Evolutionary conservation across 441 rosid species (phyloP).

Genomic region (Adansonia madagascariensis): DNA sequence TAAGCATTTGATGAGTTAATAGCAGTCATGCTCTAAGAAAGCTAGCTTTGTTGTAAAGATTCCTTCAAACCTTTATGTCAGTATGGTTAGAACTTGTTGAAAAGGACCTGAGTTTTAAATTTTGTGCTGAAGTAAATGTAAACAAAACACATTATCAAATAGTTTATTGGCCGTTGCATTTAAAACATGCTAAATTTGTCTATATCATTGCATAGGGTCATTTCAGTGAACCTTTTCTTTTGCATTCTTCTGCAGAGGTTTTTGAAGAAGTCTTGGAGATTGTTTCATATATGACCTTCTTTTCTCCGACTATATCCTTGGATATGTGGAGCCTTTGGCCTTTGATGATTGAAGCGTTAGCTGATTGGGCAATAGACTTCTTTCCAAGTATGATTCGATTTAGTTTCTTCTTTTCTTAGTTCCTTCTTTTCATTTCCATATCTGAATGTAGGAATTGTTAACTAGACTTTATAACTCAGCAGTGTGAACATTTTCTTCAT

Average conservation of each 20-base stretch:
- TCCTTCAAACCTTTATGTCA: neutral
- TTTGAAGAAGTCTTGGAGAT: slow-evolving; percentile 99
- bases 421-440: neutral
- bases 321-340: slow-evolving; percentile 99
- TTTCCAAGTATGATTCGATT: slow-evolving; percentile 72
- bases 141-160: neutral
- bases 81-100: too few species aligned
- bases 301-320: slow-evolving; percentile 87
- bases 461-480: neutral
- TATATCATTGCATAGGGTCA: neutral
- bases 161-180: neutral
- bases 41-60: neutral
- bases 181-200: slow-evolving; percentile 5
- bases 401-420: neutral
- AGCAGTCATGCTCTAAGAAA: neutral
- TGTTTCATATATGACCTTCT: slow-evolving; percentile 91
- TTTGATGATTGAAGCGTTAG: slow-evolving; percentile 86
- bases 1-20: neutral
- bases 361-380: slow-evolving; percentile 98
- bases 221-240: neutral
- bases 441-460: neutral
- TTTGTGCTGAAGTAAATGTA: neutral
- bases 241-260: slow-evolving; percentile 63
- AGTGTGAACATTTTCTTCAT: neutral
- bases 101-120: too few species aligned